Evolutionary conservation across 2,329 filamentous ascomycete genomes (phyloP), one percentile per base, ranked within the genome.

Genomic region (Bisporella sp.): DNA sequence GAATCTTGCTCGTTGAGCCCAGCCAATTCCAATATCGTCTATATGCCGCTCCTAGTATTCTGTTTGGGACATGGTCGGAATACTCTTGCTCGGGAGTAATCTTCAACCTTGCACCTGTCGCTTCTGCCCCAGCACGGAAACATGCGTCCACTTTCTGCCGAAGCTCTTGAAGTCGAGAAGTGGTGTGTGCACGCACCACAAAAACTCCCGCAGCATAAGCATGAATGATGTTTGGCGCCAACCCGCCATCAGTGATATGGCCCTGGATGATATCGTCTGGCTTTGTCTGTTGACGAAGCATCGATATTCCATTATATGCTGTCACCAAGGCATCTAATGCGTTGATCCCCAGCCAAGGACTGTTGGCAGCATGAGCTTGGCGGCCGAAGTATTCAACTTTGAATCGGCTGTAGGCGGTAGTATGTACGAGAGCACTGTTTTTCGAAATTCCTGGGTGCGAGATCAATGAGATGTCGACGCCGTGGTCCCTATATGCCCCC

Each of bases 221-320:
- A n/a, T 46, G 41, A 44, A 71, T 71, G 8, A 72, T 58, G 54
- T 72, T 72, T 6, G 68, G 66, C 63, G 49, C 51, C 29, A 63
- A 66, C 1, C 68, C 68, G 0, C 62, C 67, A 31, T 70, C 58
- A 3, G 62, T 54, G 28, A 72, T 66, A 2, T 68, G 68, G 32
- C 65, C 65, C 48, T 71, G 67, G 5, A 73, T 63, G 3, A 51
- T 50, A 31, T 57, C 50, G 5, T 32, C 45, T 11, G 47, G 46
- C 44, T 44, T 11, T 11, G 54, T 52, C 51, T 65, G 63, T 53
- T 64, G 61, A 35, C 61, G 50, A 32, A 64, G 51, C 31, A 66
- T 51, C n/a, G 51, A 52, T 5, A 67, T 51, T 28, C 54, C 61
- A 41, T 55, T 63, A 50, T 69, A 69, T 1, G 66, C 64, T 12